Conservation (phyloP, 352 stramenopile species). For the Hyaloperonospora arabidopsidis region DNA sequence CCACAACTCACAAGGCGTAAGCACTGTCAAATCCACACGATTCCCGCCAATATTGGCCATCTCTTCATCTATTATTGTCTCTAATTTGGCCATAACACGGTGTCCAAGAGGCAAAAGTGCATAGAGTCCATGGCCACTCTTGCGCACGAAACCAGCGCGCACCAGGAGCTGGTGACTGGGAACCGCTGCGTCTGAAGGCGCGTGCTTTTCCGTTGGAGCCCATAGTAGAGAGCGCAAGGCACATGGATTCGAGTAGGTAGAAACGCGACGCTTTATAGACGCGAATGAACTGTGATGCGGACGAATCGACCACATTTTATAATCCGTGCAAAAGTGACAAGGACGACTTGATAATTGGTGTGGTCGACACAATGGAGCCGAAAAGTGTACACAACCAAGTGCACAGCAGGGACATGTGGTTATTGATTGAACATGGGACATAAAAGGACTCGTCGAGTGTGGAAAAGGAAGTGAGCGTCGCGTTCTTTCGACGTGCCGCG, state of each 20-base stretch:
- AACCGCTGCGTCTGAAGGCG: constrained; percentile 69
- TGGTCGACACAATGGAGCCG: constrained; percentile 10
- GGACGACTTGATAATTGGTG: constrained; percentile 1
- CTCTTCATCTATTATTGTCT: constrained; percentile 74
- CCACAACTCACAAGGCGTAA: constrained; percentile 76
- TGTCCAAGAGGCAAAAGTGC: constrained; percentile 68
- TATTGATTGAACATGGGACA: no score
- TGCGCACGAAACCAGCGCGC: constrained; percentile 81
- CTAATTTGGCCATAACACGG: constrained; percentile 69
- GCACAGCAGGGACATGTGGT: no score
- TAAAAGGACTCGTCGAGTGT: no score
- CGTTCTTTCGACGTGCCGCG: no score
- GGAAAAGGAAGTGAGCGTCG: no score
- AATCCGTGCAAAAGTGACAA: constrained; percentile 4
- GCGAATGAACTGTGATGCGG: constrained; percentile 8
- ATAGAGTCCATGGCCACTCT: constrained; percentile 76
- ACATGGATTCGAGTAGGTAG: constrained; percentile 11
- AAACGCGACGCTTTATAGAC: constrained; percentile 5
- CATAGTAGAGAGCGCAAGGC: constrained; percentile 49
- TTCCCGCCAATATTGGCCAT: constrained; percentile 76
- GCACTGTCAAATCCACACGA: constrained; percentile 72
- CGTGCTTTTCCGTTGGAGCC: constrained; percentile 70
- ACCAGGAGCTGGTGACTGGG: constrained; percentile 81
- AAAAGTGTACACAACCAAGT: no score
- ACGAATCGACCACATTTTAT: constrained; percentile 24